These are phyloP conservation scores for Rhododendron griersonianum DNA, from an alignment of 148 eudicot genomes.

Conservation along the genomic window DNA sequence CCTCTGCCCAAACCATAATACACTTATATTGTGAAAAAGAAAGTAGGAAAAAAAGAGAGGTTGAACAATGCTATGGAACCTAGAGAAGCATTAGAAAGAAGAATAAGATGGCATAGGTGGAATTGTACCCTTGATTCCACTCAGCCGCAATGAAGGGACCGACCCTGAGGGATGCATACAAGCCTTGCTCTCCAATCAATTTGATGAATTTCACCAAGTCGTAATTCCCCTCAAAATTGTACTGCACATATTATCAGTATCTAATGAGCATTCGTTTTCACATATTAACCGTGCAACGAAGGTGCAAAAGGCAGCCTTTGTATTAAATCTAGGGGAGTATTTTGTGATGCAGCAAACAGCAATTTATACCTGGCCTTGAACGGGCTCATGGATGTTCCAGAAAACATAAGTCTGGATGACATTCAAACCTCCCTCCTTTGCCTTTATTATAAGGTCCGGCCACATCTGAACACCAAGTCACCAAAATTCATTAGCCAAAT, in stretches of 20 bases:
- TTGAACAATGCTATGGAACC: not conserved
- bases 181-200: slow-evolving; percentile 41
- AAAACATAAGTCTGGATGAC: slow-evolving; percentile 55
- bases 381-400: slow-evolving; percentile 65
- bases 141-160: slow-evolving; percentile 79
- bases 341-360: not conserved
- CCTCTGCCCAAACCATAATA: slow-evolving; percentile 43
- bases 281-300: not conserved
- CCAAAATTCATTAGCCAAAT: not conserved
- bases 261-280: not conserved
- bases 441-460: slow-evolving; percentile 36
- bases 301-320: not conserved
- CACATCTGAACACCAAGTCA: slow-evolving; percentile 36
- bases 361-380: slow-evolving; percentile 44
- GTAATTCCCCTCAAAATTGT: slow-evolving; percentile 47
- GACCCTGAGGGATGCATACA: slow-evolving; percentile 58
- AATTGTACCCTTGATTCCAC: slow-evolving; percentile 66
- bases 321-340: not conserved
- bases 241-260: slow-evolving; percentile 31
- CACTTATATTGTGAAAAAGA: not conserved
- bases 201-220: slow-evolving; percentile 64
- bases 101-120: not conserved
- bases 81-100: not conserved
- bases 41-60: not conserved
- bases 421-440: slow-evolving; percentile 58